A percentile compares a stretch with the other conserved stretches of the same genome.
These are phyloP conservation scores for Suaeda aralocaspica DNA, from an alignment of 148 eudicot genomes.

Conservation along the genomic window DNA sequence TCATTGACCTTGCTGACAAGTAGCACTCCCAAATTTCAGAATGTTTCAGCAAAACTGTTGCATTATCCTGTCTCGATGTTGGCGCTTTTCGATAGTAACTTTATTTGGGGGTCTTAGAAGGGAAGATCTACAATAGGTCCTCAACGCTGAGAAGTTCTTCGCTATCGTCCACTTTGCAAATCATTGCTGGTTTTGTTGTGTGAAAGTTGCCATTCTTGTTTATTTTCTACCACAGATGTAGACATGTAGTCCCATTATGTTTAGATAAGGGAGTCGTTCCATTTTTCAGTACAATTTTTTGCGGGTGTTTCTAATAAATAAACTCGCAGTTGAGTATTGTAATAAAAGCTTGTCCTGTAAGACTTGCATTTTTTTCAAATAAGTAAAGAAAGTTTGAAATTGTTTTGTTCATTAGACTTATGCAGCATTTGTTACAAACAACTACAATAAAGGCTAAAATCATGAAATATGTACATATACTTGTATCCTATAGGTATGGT, in stretches of 20 bases:
- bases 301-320: neutral
- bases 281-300: neutral
- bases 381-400: neutral
- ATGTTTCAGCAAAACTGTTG: neutral
- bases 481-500: too few species aligned
- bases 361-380: neutral
- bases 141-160: neutral
- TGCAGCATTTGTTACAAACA: too few species aligned
- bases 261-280: neutral
- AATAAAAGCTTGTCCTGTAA: slow-evolving; percentile 5
- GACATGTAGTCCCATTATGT: neutral
- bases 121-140: neutral
- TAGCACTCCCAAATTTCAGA: slow-evolving; percentile 13
- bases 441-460: too few species aligned
- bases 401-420: too few species aligned
- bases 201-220: slow-evolving; percentile 1
- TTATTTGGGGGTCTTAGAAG: neutral
- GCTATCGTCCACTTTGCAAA: slow-evolving; percentile 13
- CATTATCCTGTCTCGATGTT: neutral
- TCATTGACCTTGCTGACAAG: slow-evolving; percentile 63
- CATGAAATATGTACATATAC: too few species aligned
- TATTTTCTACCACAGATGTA: neutral
- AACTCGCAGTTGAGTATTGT: neutral
- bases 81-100: neutral
- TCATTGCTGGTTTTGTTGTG: slow-evolving; percentile 5